A percentile compares a stretch with the other conserved stretches of the same genome.
These are phyloP conservation scores for Pyrus hybrid DNA, from an alignment of 331 rosid genomes.

Conservation along the genomic window DNA sequence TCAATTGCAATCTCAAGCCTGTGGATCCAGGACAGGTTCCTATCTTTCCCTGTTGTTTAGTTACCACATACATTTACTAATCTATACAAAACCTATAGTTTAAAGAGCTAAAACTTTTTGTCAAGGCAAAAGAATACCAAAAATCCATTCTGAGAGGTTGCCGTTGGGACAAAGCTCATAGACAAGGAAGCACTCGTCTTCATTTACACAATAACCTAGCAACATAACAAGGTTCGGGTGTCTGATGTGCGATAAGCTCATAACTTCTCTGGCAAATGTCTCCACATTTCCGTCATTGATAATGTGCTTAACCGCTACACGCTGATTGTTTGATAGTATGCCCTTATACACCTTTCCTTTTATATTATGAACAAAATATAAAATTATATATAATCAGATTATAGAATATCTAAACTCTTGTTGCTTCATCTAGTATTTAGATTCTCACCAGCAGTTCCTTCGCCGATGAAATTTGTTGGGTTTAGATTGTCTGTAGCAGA, in stretches of 20 bases:
- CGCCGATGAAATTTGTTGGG: slow-evolving; percentile 37
- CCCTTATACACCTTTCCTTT: slow-evolving; percentile 27
- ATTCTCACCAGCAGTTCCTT: slow-evolving; percentile 43
- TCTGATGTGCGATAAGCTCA: slow-evolving; percentile 18
- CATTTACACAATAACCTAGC: slow-evolving; percentile 13
- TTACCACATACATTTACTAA: background rate
- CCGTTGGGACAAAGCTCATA: slow-evolving; percentile 31
- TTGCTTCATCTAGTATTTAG: background rate
- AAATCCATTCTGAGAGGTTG: slow-evolving; percentile 26
- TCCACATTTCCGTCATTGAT: slow-evolving; percentile 14
- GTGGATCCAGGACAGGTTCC: slow-evolving; percentile 19
- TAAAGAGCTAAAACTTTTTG: background rate
- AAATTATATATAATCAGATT: background rate
- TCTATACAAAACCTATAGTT: background rate
- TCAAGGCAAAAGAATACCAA: slow-evolving; percentile 5
- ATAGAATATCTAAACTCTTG: background rate
- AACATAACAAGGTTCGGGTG: slow-evolving; percentile 24
- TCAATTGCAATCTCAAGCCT: slow-evolving; percentile 23
- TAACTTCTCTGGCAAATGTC: slow-evolving; percentile 21
- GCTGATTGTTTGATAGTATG: slow-evolving; percentile 14
- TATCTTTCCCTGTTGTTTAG: slow-evolving; percentile 17
- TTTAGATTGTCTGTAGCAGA: slow-evolving; percentile 40
- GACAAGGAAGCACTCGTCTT: slow-evolving; percentile 25
- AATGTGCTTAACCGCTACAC: slow-evolving; percentile 18
- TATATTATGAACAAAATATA: background rate